These are phyloP conservation scores for Agrocybe pediades DNA, from an alignment of 768 basidiomycete species.

Conservation along the genomic window DNA sequence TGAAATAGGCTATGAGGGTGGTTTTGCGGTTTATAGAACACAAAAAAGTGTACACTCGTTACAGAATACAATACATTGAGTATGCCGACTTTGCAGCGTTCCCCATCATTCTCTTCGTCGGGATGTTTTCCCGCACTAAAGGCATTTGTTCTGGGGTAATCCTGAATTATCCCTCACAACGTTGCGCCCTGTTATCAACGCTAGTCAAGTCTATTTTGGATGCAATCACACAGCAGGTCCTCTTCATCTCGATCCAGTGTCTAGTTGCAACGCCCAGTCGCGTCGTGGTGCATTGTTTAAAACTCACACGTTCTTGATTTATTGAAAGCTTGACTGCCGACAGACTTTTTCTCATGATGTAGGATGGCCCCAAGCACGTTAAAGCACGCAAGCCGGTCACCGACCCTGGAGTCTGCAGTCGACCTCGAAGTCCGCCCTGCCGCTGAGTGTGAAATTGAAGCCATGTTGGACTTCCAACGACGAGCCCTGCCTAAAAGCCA, in stretches of 20 bases:
- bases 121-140: background rate
- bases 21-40: slow-evolving; percentile 43
- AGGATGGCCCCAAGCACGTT: no score
- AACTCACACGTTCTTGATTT: background rate
- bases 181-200: background rate
- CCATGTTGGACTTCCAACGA: no score
- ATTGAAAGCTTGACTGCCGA: background rate
- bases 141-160: background rate
- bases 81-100: background rate
- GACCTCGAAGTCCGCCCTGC: no score
- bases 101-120: background rate
- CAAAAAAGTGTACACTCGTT: background rate
- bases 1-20: slow-evolving; percentile 49
- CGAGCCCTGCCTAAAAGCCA: no score
- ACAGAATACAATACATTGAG: background rate
- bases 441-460: no score
- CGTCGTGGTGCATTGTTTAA: background rate
- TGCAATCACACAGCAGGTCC: background rate
- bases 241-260: background rate
- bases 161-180: background rate
- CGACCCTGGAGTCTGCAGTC: no score
- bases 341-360: background rate
- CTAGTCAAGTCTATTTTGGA: background rate
- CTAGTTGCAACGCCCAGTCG: background rate
- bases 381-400: no score